These are phyloP conservation scores for Apiospora sp. DNA, from an alignment of 2,329 filamentous ascomycete species.

Conservation along the genomic window DNA sequence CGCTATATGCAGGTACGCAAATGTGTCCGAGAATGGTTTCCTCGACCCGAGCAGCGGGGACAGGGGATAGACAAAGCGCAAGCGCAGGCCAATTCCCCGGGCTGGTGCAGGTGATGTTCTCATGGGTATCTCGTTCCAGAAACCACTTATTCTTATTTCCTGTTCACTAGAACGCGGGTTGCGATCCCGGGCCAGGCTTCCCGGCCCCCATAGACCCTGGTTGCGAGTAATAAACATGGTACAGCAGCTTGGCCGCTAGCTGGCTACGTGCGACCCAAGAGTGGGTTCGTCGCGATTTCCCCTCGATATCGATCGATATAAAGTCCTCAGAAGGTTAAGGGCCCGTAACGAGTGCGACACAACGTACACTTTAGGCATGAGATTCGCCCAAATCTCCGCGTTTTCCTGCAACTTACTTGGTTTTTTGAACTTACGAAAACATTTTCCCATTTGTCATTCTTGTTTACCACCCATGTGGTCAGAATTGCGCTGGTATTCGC, in stretches of 20 bases:
- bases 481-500: not conserved
- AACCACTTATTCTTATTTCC: not conserved
- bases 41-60: not conserved
- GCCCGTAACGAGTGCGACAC: not conserved
- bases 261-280: not conserved
- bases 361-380: not conserved
- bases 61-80: not conserved
- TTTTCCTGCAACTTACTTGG: not conserved
- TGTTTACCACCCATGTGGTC: not conserved
- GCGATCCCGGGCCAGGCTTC: not conserved
- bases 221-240: not conserved
- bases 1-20: not conserved
- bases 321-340: not conserved
- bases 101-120: not conserved
- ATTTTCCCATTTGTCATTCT: not conserved
- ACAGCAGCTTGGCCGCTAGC: not conserved
- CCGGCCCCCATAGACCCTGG: not conserved
- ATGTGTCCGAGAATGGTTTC: not conserved
- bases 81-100: not conserved
- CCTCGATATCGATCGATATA: not conserved
- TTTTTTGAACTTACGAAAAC: not conserved
- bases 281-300: not conserved
- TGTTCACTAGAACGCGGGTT: not conserved
- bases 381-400: not conserved
- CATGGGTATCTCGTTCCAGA: not conserved